Evolutionary conservation across 2,329 filamentous ascomycete genomes (phyloP), one percentile per base, ranked within the genome.

Genomic region (Pseudogymnoascus sp.): DNA sequence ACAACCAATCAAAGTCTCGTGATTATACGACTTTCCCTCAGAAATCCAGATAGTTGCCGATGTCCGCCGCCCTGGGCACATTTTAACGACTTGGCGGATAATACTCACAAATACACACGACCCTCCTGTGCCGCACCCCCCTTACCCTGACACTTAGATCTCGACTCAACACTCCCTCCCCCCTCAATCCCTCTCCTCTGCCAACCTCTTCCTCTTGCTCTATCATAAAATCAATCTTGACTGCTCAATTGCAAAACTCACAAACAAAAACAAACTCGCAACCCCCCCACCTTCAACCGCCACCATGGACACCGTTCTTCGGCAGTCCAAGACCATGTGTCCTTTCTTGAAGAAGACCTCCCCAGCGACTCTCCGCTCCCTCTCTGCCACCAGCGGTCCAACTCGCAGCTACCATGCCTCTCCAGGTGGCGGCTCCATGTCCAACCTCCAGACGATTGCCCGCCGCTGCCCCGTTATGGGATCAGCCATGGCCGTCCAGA

Each of bases 391-490:
- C 65, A 83, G 89, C 62, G 86, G 79, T 77, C 86, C 78, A 74
- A 84, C 78, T 73, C 83, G 81, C 70, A 84, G 86, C 75, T 82
- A 72, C 61, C 68, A 71, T 37, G 71, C 83, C 66, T 89, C 89
- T 62, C 89, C 88, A 63, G 90, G 92, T 72, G 93, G 93, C 69
- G 91, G 93, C 72, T 91, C 91, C 78, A 96, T 98, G 86, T 96
- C 92, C 73, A 98, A 96, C 79, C 84, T 99, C 72, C 95, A 98
- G 81, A 86, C 95, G 70, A 87, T 96, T 73, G 95, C 91, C 72
- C 89, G 92, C 74, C 91, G 93, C 76, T 99, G 95, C 84, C 95
- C 95, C 64, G 89, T 99, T 77, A 99, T 99, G 95, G 93, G 93
- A 77, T 96, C 97, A 83, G 95, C 95, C 43, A 85, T 99, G 75